Base-by-base conservation (phyloP, 345 rosid genomes). In the Eucalyptus leucophloia region DNA sequence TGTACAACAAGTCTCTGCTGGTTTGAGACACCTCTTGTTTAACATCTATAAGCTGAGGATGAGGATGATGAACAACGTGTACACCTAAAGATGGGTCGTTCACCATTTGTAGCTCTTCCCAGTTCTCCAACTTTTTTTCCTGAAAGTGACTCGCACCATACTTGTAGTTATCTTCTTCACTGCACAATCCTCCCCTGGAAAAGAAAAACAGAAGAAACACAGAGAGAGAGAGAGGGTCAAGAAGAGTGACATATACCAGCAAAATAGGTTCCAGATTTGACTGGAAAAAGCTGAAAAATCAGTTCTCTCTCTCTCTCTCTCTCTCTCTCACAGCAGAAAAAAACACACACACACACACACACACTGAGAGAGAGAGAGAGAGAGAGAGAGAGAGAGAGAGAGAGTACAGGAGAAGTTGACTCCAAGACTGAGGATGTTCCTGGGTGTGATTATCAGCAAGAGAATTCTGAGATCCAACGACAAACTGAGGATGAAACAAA, bases 141-240 rank as follows among this genome's bases (percentile, higher is more conserved):
- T 86, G 91, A 85, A 54, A 87, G 58, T 94, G 94, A 83, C 91
- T 92, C 54, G 90, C 87, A 72, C 93, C 69, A 40, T 49, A 47
- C 47, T 53, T 87, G 62, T 77, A 58, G 42, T 92, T 94, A 13
- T 95, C 97, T 88, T 97, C 98, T 82, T 93, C 97, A 40, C 93
- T 94, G 89, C 95, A 93, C 93, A 96, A 90, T 89, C 99, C 98
- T 69, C 97, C 94, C 95, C 99, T 96, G 89, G 5, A 90, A 91
- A 81, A 49, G 28, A 23, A 51, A 80, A 47, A 69, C 67, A 49
- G 50, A 56, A 34, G 37, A 47, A 49, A 49, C 11, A 37, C 4
- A 26, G 12, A 51, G 49, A 13, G n/a, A 13, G n/a, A 87, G 26
- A 24, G 37, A 32, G 26, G 40, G 49, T 87, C 77, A 87, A 87